Evolutionary conservation across 2,329 filamentous ascomycete species (phyloP).

Genomic region (Fusarium brachygibbosum): DNA sequence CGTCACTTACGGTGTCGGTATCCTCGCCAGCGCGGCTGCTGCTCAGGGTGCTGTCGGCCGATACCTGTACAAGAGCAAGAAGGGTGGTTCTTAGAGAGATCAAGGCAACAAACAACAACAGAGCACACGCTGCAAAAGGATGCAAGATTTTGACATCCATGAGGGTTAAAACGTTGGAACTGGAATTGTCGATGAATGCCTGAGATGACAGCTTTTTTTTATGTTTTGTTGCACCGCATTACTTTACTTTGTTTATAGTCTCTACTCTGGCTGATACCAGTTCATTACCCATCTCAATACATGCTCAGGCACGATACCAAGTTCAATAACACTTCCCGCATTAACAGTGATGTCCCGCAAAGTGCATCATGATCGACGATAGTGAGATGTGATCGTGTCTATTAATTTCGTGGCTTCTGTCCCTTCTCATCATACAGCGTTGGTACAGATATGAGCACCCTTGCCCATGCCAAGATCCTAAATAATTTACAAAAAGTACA

Average conservation of each 20-base stretch:
- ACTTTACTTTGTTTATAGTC: constrained; percentile 26
- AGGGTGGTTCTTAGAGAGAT: constrained; percentile 46
- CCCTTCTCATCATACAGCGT: constrained; percentile 46
- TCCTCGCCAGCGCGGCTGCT: constrained; percentile 63
- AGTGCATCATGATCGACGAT: neutral
- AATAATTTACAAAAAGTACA: constrained; percentile 45
- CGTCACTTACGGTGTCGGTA: constrained; percentile 64
- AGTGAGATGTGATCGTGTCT: constrained; percentile 48
- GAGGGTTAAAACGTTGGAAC: neutral
- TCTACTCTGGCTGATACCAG: constrained; percentile 45
- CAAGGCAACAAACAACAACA: neutral
- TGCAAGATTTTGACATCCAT: neutral
- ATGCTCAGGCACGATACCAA: constrained; percentile 32
- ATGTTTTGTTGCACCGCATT: constrained; percentile 41
- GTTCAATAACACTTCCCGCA: neutral
- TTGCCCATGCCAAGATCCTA: constrained; percentile 33
- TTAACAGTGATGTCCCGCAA: neutral
- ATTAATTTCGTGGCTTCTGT: constrained; percentile 44
- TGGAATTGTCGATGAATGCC: neutral
- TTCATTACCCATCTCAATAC: constrained; percentile 42
- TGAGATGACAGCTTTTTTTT: constrained; percentile 13
- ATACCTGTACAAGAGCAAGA: constrained; percentile 60
- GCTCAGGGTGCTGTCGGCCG: constrained; percentile 64
- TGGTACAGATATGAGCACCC: constrained; percentile 45
- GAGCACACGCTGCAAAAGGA: neutral